Base-by-base conservation (phyloP, 495 filamentous ascomycete species). In the Articulospora tetracladia region DNA sequence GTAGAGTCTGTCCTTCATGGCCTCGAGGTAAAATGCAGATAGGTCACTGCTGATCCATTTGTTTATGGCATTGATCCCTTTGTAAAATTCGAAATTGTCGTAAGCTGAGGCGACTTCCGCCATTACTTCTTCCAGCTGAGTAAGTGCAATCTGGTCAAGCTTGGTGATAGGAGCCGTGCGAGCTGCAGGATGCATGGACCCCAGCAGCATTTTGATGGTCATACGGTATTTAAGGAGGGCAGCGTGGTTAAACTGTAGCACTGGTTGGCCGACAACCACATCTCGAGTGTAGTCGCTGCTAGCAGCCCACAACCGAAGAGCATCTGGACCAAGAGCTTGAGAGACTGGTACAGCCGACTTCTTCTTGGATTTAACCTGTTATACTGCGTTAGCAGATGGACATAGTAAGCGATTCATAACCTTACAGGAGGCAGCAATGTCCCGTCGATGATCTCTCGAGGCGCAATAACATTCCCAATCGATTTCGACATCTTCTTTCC, bases 401-500 rank as follows among this genome's bases (percentile, higher is more conserved):
- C 58, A 82, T 82, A 27, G 84, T 61, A 46, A 20, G 19, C 2
- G 26, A 4, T 50, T 24, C 2, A 4, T 12, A 34, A 27, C 24
- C 25, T 28, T 54, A 61, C 56, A 6, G 84, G 80, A 19, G 85
- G 83, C 4, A 89, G 70, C 2, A 95, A 76, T 10, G 86, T 74
- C 32, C 92, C 93, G 41, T 89, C 82, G 74, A 96, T 93, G 64
- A 98, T 92, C 60, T 95, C 75, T 49, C 85, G 79, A 0, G 94
- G 92, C 0, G 83, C 78, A 56, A 97, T 84, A 47, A 88, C 81
- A 68, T 99, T 98, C n/a, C 95, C 94, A 17, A 96, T 76, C 1
- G 91, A 96, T 71, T 99, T 99, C 70, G 92, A 96, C 94, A 99
- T 99, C 70, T 99, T 99, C 61, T 88, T 90, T 23, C 93, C 93